Conservation (phyloP, 2,329 filamentous ascomycete genomes). For the Ascochyta fabae region DNA sequence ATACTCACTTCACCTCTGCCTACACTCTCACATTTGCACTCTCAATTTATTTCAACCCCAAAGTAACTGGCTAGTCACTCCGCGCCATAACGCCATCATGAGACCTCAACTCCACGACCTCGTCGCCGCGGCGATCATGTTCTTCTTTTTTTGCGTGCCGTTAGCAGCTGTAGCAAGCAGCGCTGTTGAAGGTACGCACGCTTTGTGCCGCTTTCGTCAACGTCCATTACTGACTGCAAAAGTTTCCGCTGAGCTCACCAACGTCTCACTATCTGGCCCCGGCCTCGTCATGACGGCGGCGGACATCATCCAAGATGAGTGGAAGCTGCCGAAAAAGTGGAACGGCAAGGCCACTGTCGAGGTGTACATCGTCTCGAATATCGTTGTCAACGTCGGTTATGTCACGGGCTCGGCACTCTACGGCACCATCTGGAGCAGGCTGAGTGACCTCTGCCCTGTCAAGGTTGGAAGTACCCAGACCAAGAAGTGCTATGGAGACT, state of each 20-base stretch:
- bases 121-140: not conserved
- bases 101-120: not conserved
- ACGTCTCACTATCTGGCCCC: not conserved
- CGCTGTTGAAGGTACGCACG: not conserved
- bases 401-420: conserved; percentile 1
- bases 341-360: not conserved
- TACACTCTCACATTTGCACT: not conserved
- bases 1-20: not conserved
- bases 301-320: not conserved
- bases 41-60: not conserved
- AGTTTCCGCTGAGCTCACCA: not conserved
- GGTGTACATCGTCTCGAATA: not conserved
- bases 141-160: not conserved
- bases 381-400: not conserved
- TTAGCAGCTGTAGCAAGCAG: not conserved
- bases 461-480: not conserved
- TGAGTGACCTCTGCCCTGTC: not conserved
- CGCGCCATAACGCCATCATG: not conserved
- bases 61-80: not conserved
- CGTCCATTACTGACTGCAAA: not conserved
- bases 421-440: not conserved
- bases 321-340: not conserved
- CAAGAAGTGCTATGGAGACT: not conserved
- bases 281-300: not conserved
- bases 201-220: not conserved